phyloP scores from a whole-genome alignment of 2,329 filamentous ascomycete genomes.

The Alternaria panax region DNA sequence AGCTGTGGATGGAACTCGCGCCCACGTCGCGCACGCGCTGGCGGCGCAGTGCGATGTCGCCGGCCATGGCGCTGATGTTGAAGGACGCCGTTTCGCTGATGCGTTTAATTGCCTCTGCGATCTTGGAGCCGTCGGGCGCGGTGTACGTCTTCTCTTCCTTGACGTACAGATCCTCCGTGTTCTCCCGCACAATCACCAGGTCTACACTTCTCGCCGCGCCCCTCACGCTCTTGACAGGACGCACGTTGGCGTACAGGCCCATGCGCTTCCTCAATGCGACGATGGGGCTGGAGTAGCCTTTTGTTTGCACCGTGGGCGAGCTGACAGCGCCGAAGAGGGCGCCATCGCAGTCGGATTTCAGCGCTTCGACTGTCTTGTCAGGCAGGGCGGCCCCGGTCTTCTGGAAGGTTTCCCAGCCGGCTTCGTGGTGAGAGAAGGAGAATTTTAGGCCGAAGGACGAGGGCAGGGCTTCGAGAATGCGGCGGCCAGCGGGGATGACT shows the following conservation, averaged over 20 bases:
- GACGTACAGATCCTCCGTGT: conserved; percentile 98
- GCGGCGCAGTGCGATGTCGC: conserved; percentile 88
- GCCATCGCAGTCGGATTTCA: conserved; percentile 91
- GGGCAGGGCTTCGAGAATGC: conserved; percentile 90
- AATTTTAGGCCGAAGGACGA: conserved; percentile 91
- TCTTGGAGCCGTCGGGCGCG: conserved; percentile 74
- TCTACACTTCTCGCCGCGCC: conserved; percentile 76
- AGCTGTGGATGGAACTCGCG: conserved; percentile 67
- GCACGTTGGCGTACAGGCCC: conserved; percentile 95
- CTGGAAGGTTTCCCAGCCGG: conserved; percentile 93
- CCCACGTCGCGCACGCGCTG: conserved; percentile 76
- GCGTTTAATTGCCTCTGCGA: conserved; percentile 97
- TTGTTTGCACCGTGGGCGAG: conserved; percentile 87
- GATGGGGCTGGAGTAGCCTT: conserved; percentile 95
- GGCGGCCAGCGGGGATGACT: conserved; percentile 92
- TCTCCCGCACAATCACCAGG: conserved; percentile 97
- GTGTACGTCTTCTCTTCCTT: conserved; percentile 92
- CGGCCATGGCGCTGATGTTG: conserved; percentile 91
- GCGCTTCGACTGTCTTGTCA: conserved; percentile 86
- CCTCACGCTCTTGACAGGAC: conserved; percentile 85
- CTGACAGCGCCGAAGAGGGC: conserved; percentile 94
- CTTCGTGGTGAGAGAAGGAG: conserved; percentile 90
- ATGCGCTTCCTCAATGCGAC: conserved; percentile 95
- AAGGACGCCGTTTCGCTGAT: conserved; percentile 85
- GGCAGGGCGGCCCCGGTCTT: conserved; percentile 86